Evolutionary conservation across 805 yeast species (phyloP).

Genomic region (Yarrowia hollandica): DNA sequence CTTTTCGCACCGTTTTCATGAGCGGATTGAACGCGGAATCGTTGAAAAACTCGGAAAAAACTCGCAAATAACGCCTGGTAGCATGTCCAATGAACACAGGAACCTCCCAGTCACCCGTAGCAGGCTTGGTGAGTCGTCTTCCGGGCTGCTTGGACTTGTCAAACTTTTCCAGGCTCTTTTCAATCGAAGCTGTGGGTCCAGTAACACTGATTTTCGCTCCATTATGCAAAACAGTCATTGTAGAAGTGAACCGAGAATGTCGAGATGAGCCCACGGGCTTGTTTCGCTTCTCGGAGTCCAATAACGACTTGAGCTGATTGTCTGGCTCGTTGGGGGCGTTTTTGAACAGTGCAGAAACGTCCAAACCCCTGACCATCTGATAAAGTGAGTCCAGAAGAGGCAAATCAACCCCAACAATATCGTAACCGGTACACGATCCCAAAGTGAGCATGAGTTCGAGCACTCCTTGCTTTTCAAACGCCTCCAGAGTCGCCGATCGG

Average conservation of each 20-base stretch:
- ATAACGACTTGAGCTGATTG: not conserved
- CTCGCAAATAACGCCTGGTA: not conserved
- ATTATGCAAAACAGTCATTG: constrained; percentile 3
- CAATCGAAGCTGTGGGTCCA: not conserved
- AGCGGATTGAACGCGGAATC: constrained; percentile 41
- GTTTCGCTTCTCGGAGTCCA: not conserved
- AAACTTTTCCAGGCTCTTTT: constrained; percentile 13
- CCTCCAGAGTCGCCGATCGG: constrained; percentile 54
- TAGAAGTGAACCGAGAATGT: constrained; percentile 22
- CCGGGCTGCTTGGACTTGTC: constrained; percentile 8
- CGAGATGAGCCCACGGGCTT: not conserved
- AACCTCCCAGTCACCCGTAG: constrained; percentile 4
- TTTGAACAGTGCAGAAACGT: constrained; percentile 31
- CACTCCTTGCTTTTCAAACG: constrained; percentile 70
- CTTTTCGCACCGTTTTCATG: constrained; percentile 52
- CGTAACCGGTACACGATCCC: constrained; percentile 61
- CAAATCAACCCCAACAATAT: constrained; percentile 63
- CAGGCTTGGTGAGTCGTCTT: not conserved
- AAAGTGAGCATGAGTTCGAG: constrained; percentile 71
- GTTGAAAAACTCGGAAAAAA: constrained; percentile 2
- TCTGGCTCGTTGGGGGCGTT: not conserved
- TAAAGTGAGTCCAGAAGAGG: constrained; percentile 70
- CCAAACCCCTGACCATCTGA: constrained; percentile 59
- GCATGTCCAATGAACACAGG: constrained; percentile 1
- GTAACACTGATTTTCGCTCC: constrained; percentile 15